Conservation (phyloP, 225 moss, liverwort and hornwort species). For the Pleurozium schreberi region DNA sequence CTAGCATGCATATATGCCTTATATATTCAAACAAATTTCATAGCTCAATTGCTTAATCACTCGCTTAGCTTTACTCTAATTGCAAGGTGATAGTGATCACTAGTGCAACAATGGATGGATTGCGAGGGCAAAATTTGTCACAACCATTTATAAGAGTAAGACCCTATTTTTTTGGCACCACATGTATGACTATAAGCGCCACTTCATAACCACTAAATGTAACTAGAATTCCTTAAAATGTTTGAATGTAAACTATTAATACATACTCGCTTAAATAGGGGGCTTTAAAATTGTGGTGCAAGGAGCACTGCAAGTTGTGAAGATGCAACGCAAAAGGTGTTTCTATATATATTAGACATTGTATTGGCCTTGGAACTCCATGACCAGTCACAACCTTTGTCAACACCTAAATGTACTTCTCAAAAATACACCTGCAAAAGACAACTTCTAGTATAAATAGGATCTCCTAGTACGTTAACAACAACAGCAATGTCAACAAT, state of each 20-base stretch:
- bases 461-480: too few relatives aligned
- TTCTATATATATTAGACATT: neutral
- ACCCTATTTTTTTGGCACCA: neutral
- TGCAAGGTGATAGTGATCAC: neutral
- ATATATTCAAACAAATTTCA: neutral
- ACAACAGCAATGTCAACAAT: too few relatives aligned
- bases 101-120: neutral
- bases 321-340: neutral
- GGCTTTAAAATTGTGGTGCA: fast-evolving
- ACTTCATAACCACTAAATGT: neutral
- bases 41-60: fast-evolving
- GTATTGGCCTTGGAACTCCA: neutral
- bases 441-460: too few relatives aligned
- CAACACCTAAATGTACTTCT: neutral
- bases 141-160: neutral
- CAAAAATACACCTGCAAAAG: fast-evolving
- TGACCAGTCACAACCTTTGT: fast-evolving
- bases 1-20: neutral
- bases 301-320: fast-evolving
- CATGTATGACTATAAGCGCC: neutral
- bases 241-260: neutral
- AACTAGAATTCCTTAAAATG: neutral
- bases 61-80: neutral
- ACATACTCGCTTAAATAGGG: too few relatives aligned
- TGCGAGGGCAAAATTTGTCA: neutral